Conservation (phyloP, 208 protist genomes). For the Porcisia hertigi region DNA sequence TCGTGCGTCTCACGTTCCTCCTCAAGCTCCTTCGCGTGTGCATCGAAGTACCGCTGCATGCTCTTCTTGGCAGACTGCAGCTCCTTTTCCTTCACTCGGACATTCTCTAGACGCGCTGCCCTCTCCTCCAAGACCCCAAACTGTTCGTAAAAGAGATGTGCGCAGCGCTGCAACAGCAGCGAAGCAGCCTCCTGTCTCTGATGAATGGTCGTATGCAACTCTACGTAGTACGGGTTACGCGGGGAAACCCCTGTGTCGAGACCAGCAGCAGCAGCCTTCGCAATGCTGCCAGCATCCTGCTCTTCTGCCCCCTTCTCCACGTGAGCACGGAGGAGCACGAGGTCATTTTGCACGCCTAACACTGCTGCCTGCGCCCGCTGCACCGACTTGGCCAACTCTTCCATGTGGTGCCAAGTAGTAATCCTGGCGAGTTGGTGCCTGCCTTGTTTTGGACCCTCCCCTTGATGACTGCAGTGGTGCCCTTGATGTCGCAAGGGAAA, state of each 20-base stretch:
- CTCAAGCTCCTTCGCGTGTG: conserved; percentile 31
- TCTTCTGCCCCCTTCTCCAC: conserved; percentile 16
- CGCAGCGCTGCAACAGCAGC: conserved; percentile 37
- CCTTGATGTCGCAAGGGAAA: neutral
- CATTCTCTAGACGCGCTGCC: conserved; percentile 29
- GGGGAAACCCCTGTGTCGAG: neutral
- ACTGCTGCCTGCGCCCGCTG: conserved; percentile 44
- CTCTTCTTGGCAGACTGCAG: conserved; percentile 43
- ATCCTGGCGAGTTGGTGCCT: neutral
- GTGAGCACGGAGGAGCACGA: conserved; percentile 31
- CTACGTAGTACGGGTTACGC: conserved; percentile 19
- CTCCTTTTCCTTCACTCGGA: conserved; percentile 34
- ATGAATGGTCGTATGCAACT: conserved; percentile 35
- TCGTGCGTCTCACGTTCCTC: conserved; percentile 28
- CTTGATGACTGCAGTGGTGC: neutral
- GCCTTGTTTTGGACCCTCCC: neutral
- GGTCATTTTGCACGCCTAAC: conserved; percentile 37
- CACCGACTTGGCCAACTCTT: conserved; percentile 41
- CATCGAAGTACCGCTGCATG: conserved; percentile 68
- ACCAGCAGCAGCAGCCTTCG: neutral
- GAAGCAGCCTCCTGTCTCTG: conserved; percentile 46
- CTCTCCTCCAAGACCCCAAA: conserved; percentile 33
- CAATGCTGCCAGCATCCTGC: neutral
- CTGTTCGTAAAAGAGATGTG: conserved; percentile 29
- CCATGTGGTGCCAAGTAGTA: conserved; percentile 25